These are phyloP conservation scores for Curvularia eragrostidis DNA, from an alignment of 2,329 filamentous ascomycete species.

Conservation along the genomic window DNA sequence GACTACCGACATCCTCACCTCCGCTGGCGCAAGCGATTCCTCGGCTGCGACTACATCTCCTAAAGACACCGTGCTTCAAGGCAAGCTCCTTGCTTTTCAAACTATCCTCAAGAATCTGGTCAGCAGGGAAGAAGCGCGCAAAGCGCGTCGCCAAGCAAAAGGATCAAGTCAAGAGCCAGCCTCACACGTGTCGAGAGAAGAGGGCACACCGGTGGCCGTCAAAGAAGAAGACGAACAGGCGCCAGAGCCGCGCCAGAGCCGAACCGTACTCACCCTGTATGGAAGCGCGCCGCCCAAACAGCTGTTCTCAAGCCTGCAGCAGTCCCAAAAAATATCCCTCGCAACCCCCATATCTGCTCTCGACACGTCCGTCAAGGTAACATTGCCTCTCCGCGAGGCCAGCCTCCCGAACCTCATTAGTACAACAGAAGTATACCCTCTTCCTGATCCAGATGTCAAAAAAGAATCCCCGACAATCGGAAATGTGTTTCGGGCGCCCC, in stretches of 20 bases:
- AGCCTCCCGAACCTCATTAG: conserved; percentile 77
- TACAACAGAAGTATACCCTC: conserved; percentile 69
- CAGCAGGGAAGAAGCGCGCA: conserved; percentile 39
- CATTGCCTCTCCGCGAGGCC: conserved; percentile 65
- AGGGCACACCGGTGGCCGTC: conserved; percentile 20
- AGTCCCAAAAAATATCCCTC: conserved; percentile 52
- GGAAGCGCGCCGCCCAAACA: conserved; percentile 77
- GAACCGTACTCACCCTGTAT: conserved; percentile 75
- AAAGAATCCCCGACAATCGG: conserved; percentile 71
- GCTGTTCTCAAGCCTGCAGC: conserved; percentile 84
- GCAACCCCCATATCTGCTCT: conserved; percentile 45
- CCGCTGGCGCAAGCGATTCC: conserved; percentile 35
- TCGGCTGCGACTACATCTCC: conserved; percentile 39
- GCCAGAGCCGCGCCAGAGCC: conserved; percentile 49
- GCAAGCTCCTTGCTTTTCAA: conserved; percentile 44
- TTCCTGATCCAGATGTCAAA: conserved; percentile 49
- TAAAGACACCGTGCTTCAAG: conserved; percentile 45
- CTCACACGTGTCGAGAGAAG: conserved; percentile 17
- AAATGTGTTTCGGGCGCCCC: conserved; percentile 74
- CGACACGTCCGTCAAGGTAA: conserved; percentile 53
- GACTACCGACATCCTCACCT: conserved; percentile 48
- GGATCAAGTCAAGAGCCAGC: conserved; percentile 16
- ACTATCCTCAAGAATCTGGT: conserved; percentile 41
- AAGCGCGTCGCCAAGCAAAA: conserved; percentile 12
- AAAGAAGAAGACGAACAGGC: conserved; percentile 33